Evolutionary conservation across 345 rosid genomes (phyloP).

Genomic region (Orychophragmus violaceus): DNA sequence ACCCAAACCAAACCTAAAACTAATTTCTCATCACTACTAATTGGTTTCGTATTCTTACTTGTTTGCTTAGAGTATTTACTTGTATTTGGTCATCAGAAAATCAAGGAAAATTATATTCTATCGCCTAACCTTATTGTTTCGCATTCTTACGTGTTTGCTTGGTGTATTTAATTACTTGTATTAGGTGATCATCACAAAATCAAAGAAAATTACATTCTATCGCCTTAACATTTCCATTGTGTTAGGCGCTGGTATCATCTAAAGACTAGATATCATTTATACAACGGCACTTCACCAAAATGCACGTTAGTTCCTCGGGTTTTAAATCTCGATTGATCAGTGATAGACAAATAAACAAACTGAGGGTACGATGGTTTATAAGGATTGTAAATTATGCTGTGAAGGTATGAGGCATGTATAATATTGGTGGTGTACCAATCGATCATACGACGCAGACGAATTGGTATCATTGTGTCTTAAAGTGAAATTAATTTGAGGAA

Average conservation of each 20-base stretch:
- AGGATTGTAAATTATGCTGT: neutral
- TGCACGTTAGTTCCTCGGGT: neutral
- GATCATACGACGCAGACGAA: neutral
- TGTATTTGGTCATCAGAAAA: neutral
- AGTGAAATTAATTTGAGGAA: neutral
- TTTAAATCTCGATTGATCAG: neutral
- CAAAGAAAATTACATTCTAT: neutral
- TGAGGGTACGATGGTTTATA: neutral
- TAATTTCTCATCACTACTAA: neutral
- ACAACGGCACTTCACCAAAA: neutral
- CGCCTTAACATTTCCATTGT: neutral
- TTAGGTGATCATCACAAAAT: neutral
- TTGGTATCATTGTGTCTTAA: constrained; percentile 3
- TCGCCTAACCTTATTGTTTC: neutral
- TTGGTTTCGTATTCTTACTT: neutral
- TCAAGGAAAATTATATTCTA: neutral
- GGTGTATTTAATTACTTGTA: neutral
- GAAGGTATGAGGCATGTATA: neutral
- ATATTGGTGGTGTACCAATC: neutral
- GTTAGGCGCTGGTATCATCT: neutral
- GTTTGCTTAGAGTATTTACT: neutral
- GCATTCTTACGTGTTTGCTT: neutral
- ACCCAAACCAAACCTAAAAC: neutral
- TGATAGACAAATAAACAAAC: neutral
- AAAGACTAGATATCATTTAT: neutral